Evolutionary conservation across 345 rosid genomes (phyloP), one percentile per base, ranked within the genome.

Genomic region (Rubroshorea leprosula): DNA sequence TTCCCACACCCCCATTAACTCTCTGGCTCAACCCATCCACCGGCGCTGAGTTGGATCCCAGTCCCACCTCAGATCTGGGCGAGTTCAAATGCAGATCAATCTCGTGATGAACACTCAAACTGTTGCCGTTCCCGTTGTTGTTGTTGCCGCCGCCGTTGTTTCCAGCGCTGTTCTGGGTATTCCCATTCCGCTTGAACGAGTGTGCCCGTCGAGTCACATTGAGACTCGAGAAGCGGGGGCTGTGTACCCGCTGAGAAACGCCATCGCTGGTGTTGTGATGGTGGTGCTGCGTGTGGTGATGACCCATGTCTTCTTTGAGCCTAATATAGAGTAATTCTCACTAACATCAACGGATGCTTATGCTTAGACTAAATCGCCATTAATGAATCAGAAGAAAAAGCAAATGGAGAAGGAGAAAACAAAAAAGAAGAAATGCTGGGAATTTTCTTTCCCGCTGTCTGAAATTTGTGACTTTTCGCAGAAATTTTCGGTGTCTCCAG

Each of bases 161-260:
- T 41, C 25, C 23, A 26, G 18, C 26, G 25, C 43, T 29, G 49
- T 18, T 26, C 38, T 55, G 53, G 31, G 58, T 22, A 64, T 53
- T 51, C 3, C 76, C 71, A 65, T 72, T 63, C 41, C 95, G 95
- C 79, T 93, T 93, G 78, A 89, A 93, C 0, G 97, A 93, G 38
- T 74, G 89, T 55, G 89, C 76, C 27, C 99, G 94, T 57, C 96
- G 96, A 54, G 91, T 86, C 89, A n/a, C n/a, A n/a, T 86, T 83
- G 21, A 83, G 77, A 22, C 96, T 94, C 14, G 89, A 74, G 74
- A 86, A 86, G 5, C 99, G 91, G 5, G 97, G 99, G 64, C 97
- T 92, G 58, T 77, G 83, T 54, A 86, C 82, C 43, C 82, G 71
- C 56, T 77, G 90, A 45, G 95, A 72, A 47, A 89, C 90, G 57